Percentiles rank a stretch among this genome's conserved stretches.
These are phyloP conservation scores for Apophysomyces variabilis DNA, from an alignment of 371 early-diverging fungal genomes.

Conservation along the genomic window DNA sequence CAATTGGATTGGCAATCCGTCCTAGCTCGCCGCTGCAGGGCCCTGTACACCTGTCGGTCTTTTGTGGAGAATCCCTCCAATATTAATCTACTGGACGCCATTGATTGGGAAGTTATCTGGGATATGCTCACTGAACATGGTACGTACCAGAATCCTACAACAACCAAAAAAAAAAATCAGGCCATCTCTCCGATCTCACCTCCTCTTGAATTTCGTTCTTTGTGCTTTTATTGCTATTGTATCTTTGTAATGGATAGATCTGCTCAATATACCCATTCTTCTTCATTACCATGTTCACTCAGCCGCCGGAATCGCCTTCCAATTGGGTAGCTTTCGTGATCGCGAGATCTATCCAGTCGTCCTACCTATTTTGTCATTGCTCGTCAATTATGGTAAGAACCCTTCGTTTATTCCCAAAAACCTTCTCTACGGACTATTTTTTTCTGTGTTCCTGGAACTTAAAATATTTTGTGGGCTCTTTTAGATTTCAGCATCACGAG, in stretches of 20 bases:
- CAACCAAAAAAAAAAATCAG: not conserved
- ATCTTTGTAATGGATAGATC: constrained; percentile 27
- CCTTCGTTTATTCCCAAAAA: not conserved
- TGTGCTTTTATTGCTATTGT: constrained; percentile 5
- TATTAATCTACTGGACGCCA: constrained; percentile 22
- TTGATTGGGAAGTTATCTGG: constrained; percentile 51
- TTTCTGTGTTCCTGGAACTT: constrained; percentile 9
- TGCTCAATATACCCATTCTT: constrained; percentile 40
- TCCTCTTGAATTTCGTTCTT: not conserved
- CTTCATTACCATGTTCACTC: constrained; percentile 33
- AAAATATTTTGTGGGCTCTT: constrained; percentile 8
- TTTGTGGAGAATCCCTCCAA: constrained; percentile 26
- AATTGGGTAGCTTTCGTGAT: constrained; percentile 39
- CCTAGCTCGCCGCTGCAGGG: constrained; percentile 38
- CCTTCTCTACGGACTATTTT: too few species aligned
- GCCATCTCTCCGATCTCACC: not conserved
- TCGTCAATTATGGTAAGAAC: constrained; percentile 52
- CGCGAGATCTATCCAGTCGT: constrained; percentile 45
- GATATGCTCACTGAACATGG: constrained; percentile 56
- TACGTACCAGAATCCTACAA: constrained; percentile 14
- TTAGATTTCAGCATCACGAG: constrained; percentile 43
- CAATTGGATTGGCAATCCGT: constrained; percentile 37
- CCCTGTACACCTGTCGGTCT: constrained; percentile 29
- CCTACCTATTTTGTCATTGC: constrained; percentile 47
- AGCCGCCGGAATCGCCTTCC: constrained; percentile 46